Percentiles rank a stretch among this genome's conserved stretches.
Evolutionary conservation across 306 rosid genomes (phyloP).

Genomic region (Dryas octopetala): DNA sequence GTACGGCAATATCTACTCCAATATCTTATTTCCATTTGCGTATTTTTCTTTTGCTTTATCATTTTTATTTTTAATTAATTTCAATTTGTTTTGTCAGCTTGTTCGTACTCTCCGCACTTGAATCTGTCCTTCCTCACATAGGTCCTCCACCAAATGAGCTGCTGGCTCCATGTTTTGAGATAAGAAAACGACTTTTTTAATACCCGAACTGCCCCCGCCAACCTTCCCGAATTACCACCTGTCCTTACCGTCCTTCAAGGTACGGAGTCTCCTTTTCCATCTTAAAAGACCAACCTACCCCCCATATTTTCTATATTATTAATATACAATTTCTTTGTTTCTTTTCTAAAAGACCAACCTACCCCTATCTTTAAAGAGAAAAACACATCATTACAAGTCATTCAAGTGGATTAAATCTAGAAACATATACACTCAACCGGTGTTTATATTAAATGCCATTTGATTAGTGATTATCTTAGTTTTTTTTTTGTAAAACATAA

Average conservation of each 20-base stretch:
- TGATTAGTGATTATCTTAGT: too few relatives aligned
- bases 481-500: too few relatives aligned
- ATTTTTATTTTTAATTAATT: background rate
- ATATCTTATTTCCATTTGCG: slow-evolving; percentile 6
- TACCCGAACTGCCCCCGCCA: slow-evolving; percentile 28
- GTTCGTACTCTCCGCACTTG: slow-evolving; percentile 85
- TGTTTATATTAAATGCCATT: too few relatives aligned
- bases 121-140: slow-evolving; percentile 95
- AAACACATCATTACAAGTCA: too few relatives aligned
- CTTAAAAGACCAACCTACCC: slow-evolving; percentile 26
- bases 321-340: background rate
- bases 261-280: slow-evolving; percentile 22
- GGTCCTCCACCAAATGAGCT: slow-evolving; percentile 72
- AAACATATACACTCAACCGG: too few relatives aligned
- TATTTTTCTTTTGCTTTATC: background rate
- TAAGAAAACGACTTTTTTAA: background rate
- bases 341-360: too few relatives aligned
- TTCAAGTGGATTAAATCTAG: too few relatives aligned
- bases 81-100: slow-evolving; percentile 15
- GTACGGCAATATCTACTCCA: slow-evolving; percentile 59
- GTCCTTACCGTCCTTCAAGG: slow-evolving; percentile 70
- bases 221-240: background rate
- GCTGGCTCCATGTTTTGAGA: slow-evolving; percentile 11
- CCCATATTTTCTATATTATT: background rate
- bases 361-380: too few relatives aligned